phyloP scores from a whole-genome alignment of 1,139 yeast genomes.

The Candida tetrigidarum region DNA sequence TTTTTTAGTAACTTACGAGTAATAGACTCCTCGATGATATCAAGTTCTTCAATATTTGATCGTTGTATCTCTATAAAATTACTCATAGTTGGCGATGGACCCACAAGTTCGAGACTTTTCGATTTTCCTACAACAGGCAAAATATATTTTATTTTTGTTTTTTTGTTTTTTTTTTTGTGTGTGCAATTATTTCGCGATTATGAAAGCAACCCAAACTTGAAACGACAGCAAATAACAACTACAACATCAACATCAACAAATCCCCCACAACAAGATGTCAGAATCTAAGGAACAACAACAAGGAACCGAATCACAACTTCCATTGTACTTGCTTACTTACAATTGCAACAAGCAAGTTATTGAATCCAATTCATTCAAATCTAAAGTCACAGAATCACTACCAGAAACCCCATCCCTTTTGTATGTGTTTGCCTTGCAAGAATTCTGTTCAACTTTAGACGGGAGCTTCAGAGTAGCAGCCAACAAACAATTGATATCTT shows the following conservation, averaged over 20 bases:
- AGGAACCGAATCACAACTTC: constrained; percentile 10
- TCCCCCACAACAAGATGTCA: constrained; percentile 6
- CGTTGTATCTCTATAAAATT: constrained; percentile 42
- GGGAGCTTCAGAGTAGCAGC: constrained; percentile 54
- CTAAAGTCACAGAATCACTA: constrained; percentile 29
- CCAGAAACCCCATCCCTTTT: constrained; percentile 46
- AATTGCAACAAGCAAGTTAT: constrained; percentile 39
- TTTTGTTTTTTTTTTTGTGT: too few relatives aligned
- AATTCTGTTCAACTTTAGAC: constrained; percentile 66
- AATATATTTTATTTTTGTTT: not conserved
- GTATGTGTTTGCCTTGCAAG: constrained; percentile 76
- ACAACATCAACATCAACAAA: constrained; percentile 1
- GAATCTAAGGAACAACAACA: constrained; percentile 4
- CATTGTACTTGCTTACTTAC: constrained; percentile 41
- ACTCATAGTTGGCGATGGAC: constrained; percentile 23
- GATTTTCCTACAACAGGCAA: not conserved
- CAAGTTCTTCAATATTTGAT: constrained; percentile 40
- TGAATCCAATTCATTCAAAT: constrained; percentile 26
- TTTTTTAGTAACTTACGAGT: constrained; percentile 35
- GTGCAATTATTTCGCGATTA: not conserved
- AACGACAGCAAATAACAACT: constrained; percentile 3
- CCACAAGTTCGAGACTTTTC: not conserved
- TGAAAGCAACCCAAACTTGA: not conserved
- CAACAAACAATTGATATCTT: constrained; percentile 39
- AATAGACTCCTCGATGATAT: constrained; percentile 36